Evolutionary conservation across 2,329 filamentous ascomycete species (phyloP), one percentile per base, ranked within the genome.

Genomic region (Ophiosphaerella herpotricha): DNA sequence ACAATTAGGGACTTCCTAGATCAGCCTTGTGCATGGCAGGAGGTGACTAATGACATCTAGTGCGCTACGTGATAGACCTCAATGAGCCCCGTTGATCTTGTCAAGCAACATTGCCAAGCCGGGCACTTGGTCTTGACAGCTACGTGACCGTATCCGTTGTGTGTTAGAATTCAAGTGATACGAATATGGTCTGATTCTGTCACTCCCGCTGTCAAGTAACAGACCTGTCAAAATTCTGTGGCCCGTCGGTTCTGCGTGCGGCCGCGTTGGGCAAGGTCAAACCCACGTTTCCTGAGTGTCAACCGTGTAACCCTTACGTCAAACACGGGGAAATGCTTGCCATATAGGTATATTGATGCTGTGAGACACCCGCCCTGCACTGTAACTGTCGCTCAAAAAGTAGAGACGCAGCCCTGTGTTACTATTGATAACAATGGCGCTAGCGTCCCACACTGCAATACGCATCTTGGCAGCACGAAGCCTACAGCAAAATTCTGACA

Each of bases 161-260:
- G 44, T 54, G 40, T 34, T 36, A 29, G 37, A 47, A 21, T 38
- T 46, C 26, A 37, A 49, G 58, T 63, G 43, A 26, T 58, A 64
- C 61, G 48, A 48, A 58, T 48, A 52, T 70, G 61, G 63, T 47
- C 57, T 67, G 59, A 64, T 55, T 52, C 45, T 57, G 58, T 57
- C 54, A 60, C 58, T 66, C 54, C 64, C 61, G 66, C 62, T 67
- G 63, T 67, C 62, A 48, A 66, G 59, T 63, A 59, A 60, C 64
- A 55, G 48, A 60, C 54, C 63, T 68, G 67, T 68, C 66, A 68
- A 70, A 61, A 66, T 57, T 39, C 46, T 55, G 62, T 64, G 46
- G 33, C 55, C 34, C 49, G 45, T 64, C 57, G 58, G 59, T 50
- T 63, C 61, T 70, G 63, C 61, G 42, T 35, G 39, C 41, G 57